Conservation (phyloP, 345 rosid species). For the Mangifera indica region DNA sequence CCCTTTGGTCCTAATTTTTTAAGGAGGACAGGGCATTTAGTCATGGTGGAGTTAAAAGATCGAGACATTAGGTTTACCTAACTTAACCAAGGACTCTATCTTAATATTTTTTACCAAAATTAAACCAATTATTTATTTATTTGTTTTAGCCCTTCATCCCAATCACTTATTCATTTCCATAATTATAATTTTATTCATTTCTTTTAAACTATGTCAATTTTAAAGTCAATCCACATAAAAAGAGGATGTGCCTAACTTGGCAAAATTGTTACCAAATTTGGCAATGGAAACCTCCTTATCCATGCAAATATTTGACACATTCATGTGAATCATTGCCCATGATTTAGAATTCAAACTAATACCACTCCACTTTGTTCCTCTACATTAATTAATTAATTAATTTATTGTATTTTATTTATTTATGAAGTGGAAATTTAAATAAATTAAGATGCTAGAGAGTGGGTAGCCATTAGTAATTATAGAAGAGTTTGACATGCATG, state of each 20-base stretch:
- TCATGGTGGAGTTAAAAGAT: constrained; percentile 5
- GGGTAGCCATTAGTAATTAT: not conserved
- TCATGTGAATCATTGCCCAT: constrained; percentile 15
- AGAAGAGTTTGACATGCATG: not conserved
- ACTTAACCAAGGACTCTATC: not conserved
- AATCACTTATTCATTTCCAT: not conserved
- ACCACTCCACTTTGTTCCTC: not conserved
- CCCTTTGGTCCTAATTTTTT: constrained; percentile 15
- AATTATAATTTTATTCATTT: not conserved
- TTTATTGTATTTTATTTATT: too few relatives aligned
- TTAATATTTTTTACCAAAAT: constrained; percentile 6
- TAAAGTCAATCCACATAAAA: constrained; percentile 17
- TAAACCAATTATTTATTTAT: constrained; percentile 3
- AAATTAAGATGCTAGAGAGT: not conserved
- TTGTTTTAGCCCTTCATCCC: not conserved
- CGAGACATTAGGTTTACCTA: constrained; percentile 19
- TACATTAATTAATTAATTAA: not conserved
- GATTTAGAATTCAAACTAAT: constrained; percentile 11
- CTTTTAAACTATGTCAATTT: not conserved
- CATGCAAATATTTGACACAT: constrained; percentile 5
- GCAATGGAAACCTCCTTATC: constrained; percentile 13
- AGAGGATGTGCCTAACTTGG: constrained; percentile 11
- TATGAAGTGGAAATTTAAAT: too few relatives aligned
- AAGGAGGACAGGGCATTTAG: constrained; percentile 2
- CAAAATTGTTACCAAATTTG: not conserved